Evolutionary conservation across 257 asterid genomes (phyloP).

Genomic region (Nemophila menziesii): DNA sequence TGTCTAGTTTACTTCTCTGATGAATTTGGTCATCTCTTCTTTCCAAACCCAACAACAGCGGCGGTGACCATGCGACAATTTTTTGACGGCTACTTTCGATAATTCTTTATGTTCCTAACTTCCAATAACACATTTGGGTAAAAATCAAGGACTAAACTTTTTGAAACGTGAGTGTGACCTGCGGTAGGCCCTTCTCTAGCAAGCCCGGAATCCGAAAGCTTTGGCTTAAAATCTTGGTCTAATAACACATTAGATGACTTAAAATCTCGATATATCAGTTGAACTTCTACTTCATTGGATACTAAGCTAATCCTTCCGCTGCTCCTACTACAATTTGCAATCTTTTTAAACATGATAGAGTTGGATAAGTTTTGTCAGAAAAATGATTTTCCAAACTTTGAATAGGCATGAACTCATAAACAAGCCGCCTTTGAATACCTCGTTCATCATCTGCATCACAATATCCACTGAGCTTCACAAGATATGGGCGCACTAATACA

Average conservation of each 20-base stretch:
- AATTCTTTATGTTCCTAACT: too few relatives aligned
- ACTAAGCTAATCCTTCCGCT: slow-evolving; percentile 65
- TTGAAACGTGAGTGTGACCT: too few relatives aligned
- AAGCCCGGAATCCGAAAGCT: too few relatives aligned
- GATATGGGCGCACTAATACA: slow-evolving; percentile 69
- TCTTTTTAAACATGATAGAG: slow-evolving; percentile 58
- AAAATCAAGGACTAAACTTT: too few relatives aligned
- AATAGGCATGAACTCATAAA: slow-evolving; percentile 76
- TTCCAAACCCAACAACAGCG: neutral
- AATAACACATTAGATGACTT: too few relatives aligned
- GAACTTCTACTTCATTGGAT: slow-evolving; percentile 82
- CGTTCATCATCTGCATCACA: slow-evolving; percentile 78
- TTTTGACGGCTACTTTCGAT: too few relatives aligned
- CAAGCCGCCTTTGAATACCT: slow-evolving; percentile 82
- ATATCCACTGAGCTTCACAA: slow-evolving; percentile 71
- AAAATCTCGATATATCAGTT: too few relatives aligned
- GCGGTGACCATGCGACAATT: too few relatives aligned
- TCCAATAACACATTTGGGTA: too few relatives aligned
- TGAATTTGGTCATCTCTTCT: neutral
- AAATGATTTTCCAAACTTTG: slow-evolving; percentile 80
- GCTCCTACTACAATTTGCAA: slow-evolving; percentile 65
- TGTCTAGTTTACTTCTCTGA: neutral
- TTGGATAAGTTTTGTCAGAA: slow-evolving; percentile 33
- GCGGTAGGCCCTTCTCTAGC: too few relatives aligned
- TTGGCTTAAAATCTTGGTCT: too few relatives aligned